These are phyloP conservation scores for Bertia moriformis DNA, from an alignment of 2,329 filamentous ascomycete species.

Conservation along the genomic window DNA sequence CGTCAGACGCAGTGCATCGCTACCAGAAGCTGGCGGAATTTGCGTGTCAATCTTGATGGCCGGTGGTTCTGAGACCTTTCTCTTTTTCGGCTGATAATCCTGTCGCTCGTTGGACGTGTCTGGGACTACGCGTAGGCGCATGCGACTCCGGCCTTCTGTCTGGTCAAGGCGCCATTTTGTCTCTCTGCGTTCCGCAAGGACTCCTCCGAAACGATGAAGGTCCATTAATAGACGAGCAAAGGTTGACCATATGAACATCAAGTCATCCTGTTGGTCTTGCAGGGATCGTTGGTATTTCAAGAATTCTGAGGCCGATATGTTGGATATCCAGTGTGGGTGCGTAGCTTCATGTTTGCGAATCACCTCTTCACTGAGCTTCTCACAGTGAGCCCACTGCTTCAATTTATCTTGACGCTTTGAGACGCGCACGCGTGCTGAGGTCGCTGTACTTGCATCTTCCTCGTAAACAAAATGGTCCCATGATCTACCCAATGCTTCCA, in stretches of 20 bases:
- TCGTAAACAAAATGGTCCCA: slow-evolving; percentile 79
- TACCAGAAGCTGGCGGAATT: slow-evolving; percentile 4
- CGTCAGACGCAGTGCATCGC: slow-evolving; percentile 5
- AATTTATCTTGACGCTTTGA: slow-evolving; percentile 69
- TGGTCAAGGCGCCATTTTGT: slow-evolving; percentile 84
- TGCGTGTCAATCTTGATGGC: slow-evolving; percentile 5
- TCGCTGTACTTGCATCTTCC: slow-evolving; percentile 69
- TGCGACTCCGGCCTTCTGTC: slow-evolving; percentile 87
- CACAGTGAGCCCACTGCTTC: slow-evolving; percentile 63
- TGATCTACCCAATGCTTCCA: slow-evolving; percentile 61
- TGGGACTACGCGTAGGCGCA: slow-evolving; percentile 75
- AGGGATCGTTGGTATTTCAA: slow-evolving; percentile 77
- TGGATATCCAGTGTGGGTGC: slow-evolving; percentile 84
- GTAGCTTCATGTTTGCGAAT: slow-evolving; percentile 73
- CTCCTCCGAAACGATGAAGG: slow-evolving; percentile 63
- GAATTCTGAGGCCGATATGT: slow-evolving; percentile 83
- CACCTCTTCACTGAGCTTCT: slow-evolving; percentile 52
- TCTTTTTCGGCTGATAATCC: slow-evolving; percentile 74
- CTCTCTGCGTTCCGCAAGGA: slow-evolving; percentile 54
- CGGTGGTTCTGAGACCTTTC: slow-evolving; percentile 27
- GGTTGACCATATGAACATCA: slow-evolving; percentile 59
- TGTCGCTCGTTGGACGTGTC: slow-evolving; percentile 56
- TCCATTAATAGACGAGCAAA: slow-evolving; percentile 70
- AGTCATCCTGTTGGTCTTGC: slow-evolving; percentile 88
- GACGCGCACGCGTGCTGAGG: slow-evolving; percentile 57